A percentile compares a stretch with the other conserved stretches of the same genome.
Conservation (phyloP, 139 green algal species). For the Micromonas pusilla region DNA sequence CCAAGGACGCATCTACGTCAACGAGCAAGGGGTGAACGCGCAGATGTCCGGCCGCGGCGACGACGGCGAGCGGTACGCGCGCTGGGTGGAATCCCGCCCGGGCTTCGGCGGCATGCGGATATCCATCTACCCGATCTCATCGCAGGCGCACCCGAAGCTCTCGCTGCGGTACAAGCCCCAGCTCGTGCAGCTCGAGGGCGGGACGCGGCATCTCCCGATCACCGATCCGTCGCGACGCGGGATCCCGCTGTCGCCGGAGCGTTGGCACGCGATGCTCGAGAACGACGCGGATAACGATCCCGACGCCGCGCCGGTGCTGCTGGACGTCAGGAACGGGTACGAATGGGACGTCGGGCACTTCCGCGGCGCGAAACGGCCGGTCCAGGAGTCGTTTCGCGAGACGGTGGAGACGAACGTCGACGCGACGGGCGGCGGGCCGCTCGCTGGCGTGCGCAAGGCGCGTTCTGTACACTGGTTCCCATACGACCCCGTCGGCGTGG, state of each 20-base stretch:
- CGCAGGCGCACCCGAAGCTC: constrained; percentile 74
- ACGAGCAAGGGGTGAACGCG: constrained; percentile 88
- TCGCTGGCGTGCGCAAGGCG: neutral
- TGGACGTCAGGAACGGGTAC: constrained; percentile 95
- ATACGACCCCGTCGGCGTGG: too few species aligned
- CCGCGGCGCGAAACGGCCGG: constrained; percentile 59
- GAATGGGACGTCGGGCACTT: constrained; percentile 99
- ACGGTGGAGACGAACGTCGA: constrained; percentile 32
- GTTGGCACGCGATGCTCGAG: constrained; percentile 65
- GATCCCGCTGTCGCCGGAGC: constrained; percentile 49
- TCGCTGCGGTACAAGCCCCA: constrained; percentile 71
- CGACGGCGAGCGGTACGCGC: constrained; percentile 61
- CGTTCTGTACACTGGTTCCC: neutral
- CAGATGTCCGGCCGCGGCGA: constrained; percentile 65
- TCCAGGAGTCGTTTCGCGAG: constrained; percentile 74
- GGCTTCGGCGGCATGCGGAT: constrained; percentile 47
- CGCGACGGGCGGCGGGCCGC: neutral
- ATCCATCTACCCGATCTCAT: constrained; percentile 28
- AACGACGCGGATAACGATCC: neutral
- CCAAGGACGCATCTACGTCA: constrained; percentile 96
- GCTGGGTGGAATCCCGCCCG: constrained; percentile 58
- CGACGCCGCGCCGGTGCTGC: constrained; percentile 56
- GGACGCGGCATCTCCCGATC: constrained; percentile 31
- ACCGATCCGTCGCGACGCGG: constrained; percentile 39
- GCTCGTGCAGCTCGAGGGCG: constrained; percentile 73